A percentile compares a stretch with the other conserved stretches of the same genome.
phyloP scores from a whole-genome alignment of 495 filamentous ascomycete genomes.

The Margaritispora aquatica region DNA sequence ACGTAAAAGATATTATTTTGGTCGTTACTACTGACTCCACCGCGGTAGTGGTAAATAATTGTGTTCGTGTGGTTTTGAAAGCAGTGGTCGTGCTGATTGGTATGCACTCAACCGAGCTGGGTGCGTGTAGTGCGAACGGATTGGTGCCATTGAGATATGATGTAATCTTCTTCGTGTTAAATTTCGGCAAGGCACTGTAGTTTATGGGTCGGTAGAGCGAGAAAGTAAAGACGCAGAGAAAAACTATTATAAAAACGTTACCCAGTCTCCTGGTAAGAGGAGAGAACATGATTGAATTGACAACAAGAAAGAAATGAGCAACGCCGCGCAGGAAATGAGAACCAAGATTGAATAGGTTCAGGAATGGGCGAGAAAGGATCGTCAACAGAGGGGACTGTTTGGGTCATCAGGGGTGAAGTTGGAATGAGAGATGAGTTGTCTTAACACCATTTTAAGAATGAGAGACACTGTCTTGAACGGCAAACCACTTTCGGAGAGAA shows the following conservation, averaged over 20 bases:
- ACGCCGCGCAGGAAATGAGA: not conserved
- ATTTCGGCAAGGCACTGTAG: not conserved
- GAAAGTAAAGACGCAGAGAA: not conserved
- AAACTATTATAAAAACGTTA: not conserved
- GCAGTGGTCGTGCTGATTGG: not conserved
- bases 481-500: too few species aligned
- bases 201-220: not conserved
- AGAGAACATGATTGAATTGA: not conserved
- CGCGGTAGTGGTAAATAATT: not conserved
- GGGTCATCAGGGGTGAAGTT: not conserved
- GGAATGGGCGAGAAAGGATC: not conserved
- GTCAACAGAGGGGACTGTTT: not conserved
- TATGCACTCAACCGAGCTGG: not conserved
- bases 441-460: not conserved
- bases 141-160: not conserved
- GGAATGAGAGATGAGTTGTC: not conserved
- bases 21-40: not conserved
- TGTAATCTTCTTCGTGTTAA: not conserved
- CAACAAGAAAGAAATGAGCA: too few species aligned
- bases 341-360: not conserved
- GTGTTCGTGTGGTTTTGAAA: not conserved
- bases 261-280: not conserved
- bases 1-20: not conserved
- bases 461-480: not conserved
- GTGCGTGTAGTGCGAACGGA: not conserved